Conservation (phyloP, 202 grass and related monocot genomes). For the Schoenoplectus tabernaemontani region DNA sequence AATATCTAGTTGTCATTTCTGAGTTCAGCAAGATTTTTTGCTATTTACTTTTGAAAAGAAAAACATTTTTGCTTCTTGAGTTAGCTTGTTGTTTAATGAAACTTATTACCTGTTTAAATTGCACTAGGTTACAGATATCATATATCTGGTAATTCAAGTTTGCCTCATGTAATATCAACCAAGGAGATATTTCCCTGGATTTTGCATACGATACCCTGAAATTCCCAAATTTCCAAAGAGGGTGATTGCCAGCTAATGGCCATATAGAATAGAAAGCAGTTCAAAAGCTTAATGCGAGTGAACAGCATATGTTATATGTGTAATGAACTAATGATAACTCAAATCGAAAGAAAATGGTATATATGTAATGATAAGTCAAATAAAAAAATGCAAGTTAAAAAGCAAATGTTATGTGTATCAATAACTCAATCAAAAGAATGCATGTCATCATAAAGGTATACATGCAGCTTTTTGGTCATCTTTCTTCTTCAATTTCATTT, state of each 20-base stretch:
- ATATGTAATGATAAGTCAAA: not conserved
- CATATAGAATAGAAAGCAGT: not conserved
- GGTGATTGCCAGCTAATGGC: not conserved
- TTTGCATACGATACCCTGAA: not conserved
- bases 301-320: not conserved
- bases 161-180: not conserved
- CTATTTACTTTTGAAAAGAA: not conserved
- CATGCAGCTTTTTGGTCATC: not conserved
- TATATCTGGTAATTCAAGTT: not conserved
- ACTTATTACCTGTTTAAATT: not conserved
- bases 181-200: not conserved
- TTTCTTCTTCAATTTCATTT: not conserved
- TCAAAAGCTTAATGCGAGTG: not conserved
- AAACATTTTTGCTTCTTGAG: not conserved
- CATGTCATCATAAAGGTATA: not conserved
- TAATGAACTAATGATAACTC: not conserved
- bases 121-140: not conserved
- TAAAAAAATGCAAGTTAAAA: not conserved
- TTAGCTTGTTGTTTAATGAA: not conserved
- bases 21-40: not conserved
- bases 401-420: not conserved
- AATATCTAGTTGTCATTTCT: not conserved
- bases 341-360: not conserved
- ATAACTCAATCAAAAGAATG: not conserved
- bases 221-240: not conserved